Percentiles rank a stretch among this genome's conserved stretches.
Conservation (phyloP, 495 filamentous ascomycete genomes). For the Aspergillus haitiensis region DNA sequence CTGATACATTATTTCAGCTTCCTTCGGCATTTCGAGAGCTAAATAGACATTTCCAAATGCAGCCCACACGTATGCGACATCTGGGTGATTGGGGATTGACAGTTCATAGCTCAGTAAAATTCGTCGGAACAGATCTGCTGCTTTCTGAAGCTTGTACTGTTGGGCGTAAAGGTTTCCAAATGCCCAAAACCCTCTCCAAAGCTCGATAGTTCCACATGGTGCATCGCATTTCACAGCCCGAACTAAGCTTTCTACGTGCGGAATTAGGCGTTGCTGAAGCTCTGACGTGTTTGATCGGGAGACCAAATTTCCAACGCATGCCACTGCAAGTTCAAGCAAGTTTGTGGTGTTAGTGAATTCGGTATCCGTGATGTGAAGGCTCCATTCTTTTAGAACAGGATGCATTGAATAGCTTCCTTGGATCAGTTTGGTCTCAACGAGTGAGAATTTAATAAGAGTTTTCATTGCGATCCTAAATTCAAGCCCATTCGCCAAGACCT, state of each 20-base stretch:
- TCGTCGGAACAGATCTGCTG: not conserved
- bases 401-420: not conserved
- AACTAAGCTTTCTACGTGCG: not conserved
- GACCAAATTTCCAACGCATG: not conserved
- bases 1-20: not conserved
- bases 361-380: not conserved
- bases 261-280: not conserved
- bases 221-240: not conserved
- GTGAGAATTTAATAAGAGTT: not conserved
- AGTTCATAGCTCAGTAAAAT: not conserved
- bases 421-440: not conserved
- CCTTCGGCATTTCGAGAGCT: not conserved
- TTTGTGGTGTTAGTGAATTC: not conserved
- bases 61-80: not conserved
- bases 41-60: not conserved
- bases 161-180: not conserved
- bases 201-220: not conserved
- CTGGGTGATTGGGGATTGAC: not conserved
- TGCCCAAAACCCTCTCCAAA: not conserved
- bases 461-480: not conserved
- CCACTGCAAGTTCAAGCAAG: not conserved
- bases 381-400: not conserved
- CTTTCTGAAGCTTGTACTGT: not conserved
- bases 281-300: not conserved
- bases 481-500: not conserved